phyloP scores from a whole-genome alignment of 768 basidiomycete genomes.

The Leccinum sublutescens region DNA sequence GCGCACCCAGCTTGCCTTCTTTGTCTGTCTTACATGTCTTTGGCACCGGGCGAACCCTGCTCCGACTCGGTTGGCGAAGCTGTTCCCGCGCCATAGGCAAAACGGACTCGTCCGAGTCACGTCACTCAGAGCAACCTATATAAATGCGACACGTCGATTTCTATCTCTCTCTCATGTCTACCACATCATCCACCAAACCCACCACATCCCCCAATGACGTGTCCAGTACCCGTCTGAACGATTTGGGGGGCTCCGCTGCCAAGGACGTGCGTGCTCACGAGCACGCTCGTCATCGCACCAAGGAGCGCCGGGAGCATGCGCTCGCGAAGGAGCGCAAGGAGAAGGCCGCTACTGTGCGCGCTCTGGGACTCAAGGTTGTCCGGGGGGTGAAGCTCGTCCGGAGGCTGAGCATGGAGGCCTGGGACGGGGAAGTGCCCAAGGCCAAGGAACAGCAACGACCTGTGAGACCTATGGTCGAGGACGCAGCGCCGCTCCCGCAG shows the following conservation, averaged over 20 bases:
- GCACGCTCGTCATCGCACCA: conserved; percentile 34
- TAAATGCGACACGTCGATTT: conserved; percentile 20
- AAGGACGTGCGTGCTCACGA: conserved; percentile 35
- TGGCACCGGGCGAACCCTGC: not conserved
- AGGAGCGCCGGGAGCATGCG: conserved; percentile 32
- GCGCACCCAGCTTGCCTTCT: conserved; percentile 4
- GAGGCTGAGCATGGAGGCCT: conserved; percentile 28
- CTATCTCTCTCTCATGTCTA: conserved; percentile 29
- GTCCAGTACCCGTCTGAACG: conserved; percentile 15
- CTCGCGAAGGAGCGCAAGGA: conserved; percentile 34
- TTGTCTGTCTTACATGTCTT: conserved; percentile 4
- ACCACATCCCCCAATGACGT: conserved; percentile 21
- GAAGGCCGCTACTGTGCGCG: conserved; percentile 17
- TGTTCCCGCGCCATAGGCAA: conserved; percentile 24
- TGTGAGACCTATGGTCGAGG: not conserved
- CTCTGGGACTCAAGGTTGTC: conserved; percentile 20
- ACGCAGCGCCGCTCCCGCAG: not conserved
- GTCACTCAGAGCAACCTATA: conserved; percentile 31
- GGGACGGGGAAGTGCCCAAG: conserved; percentile 26
- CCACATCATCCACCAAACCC: conserved; percentile 24
- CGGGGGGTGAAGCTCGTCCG: conserved; percentile 20
- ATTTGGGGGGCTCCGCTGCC: conserved; percentile 4
- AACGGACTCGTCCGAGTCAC: conserved; percentile 11
- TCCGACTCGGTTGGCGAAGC: conserved; percentile 18
- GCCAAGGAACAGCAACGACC: not conserved